Conservation (phyloP, 352 stramenopile genomes). For the Blastocystis sp. region DNA sequence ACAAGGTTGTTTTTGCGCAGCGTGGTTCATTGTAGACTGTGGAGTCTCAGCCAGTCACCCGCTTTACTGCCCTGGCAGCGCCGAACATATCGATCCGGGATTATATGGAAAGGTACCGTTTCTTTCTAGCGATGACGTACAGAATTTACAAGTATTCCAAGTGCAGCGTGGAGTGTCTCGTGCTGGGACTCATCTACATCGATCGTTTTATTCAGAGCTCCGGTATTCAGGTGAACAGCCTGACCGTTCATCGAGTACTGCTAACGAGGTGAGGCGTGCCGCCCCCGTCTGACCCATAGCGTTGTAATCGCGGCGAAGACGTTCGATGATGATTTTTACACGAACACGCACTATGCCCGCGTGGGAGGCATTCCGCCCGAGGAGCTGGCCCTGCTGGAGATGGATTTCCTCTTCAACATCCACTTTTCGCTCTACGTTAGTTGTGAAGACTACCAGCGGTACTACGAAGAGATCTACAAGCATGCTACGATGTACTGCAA, state of each 20-base stretch:
- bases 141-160: constrained; percentile 32
- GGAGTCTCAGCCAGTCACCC: background rate
- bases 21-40: background rate
- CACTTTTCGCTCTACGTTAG: constrained; percentile 42
- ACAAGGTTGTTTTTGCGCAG: background rate
- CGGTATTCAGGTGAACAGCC: constrained; percentile 18
- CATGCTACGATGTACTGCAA: background rate
- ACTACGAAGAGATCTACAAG: constrained; percentile 19
- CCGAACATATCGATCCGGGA: constrained; percentile 25
- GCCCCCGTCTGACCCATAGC: background rate
- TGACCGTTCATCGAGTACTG: constrained; percentile 58
- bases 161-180: constrained; percentile 27
- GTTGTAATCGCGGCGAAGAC: constrained; percentile 52
- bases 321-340: constrained; percentile 24
- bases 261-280: constrained; percentile 18
- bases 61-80: constrained; percentile 22
- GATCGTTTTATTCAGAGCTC: constrained; percentile 66
- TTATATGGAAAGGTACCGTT: constrained; percentile 28
- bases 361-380: constrained; percentile 4
- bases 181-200: constrained; percentile 54
- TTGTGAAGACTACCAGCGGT: constrained; percentile 13
- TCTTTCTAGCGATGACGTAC: background rate
- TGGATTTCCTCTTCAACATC: constrained; percentile 34
- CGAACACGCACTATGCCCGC: constrained; percentile 28
- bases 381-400: constrained; percentile 36